Percentiles rank a stretch among this genome's conserved stretches.
These are phyloP conservation scores for Fomes fomentarius DNA, from an alignment of 1,284 basidiomycete genomes.

Conservation along the genomic window DNA sequence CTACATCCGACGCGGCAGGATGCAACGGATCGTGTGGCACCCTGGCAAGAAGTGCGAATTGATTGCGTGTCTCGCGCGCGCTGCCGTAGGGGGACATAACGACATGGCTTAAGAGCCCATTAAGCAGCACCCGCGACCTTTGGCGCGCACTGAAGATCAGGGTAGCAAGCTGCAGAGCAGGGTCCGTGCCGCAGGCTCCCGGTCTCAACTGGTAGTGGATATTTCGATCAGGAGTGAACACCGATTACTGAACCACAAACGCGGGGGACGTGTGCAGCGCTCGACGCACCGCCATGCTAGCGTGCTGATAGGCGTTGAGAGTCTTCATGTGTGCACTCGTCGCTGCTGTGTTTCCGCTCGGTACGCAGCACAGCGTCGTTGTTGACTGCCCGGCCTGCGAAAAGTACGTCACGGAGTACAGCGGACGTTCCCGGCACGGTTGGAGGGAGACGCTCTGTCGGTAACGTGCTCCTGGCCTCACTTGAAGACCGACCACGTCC, in stretches of 20 bases:
- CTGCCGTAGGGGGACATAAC: not conserved
- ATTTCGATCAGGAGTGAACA: no score
- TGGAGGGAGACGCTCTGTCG: not conserved
- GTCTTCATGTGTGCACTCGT: not conserved
- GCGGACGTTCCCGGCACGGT: not conserved
- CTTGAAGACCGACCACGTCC: not conserved
- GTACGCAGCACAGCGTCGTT: slow-evolving; percentile 1
- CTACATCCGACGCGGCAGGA: no score
- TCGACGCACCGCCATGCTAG: not conserved
- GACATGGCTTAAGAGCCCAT: no score
- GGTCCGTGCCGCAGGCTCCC: no score
- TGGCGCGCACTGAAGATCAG: no score
- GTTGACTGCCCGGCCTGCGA: not conserved
- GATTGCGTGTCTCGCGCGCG: not conserved
- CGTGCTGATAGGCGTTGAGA: not conserved
- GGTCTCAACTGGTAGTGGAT: no score
- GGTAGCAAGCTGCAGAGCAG: no score
- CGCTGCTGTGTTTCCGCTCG: not conserved
- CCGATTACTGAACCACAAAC: not conserved
- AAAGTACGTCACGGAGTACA: not conserved
- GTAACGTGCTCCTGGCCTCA: not conserved
- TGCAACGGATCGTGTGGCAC: no score
- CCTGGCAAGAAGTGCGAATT: no score
- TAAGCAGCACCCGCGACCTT: no score
- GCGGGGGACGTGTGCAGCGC: not conserved